phyloP scores from a whole-genome alignment of 768 basidiomycete species.

The Leccinum subgranulosum region DNA sequence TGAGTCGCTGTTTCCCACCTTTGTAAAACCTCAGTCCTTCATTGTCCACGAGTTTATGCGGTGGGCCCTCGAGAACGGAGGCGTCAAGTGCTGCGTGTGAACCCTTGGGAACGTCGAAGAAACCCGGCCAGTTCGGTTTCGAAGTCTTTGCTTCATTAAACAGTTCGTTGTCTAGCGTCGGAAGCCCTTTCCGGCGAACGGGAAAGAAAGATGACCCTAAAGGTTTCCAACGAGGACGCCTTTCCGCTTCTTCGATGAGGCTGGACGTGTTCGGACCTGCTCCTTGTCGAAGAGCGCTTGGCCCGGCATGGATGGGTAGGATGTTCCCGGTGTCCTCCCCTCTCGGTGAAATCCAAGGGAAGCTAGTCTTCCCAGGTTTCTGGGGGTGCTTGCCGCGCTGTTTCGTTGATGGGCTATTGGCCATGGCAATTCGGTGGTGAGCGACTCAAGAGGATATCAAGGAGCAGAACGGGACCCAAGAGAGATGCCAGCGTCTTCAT shows the following conservation, averaged over 20 bases:
- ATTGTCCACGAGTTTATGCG: constrained; percentile 3
- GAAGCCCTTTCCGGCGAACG: constrained; percentile 7
- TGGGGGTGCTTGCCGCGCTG: constrained; percentile 3
- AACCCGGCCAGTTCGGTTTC: constrained; percentile 22
- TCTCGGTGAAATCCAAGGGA: not conserved
- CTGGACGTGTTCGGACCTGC: not conserved
- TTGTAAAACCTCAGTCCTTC: constrained; percentile 28
- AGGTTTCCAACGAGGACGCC: constrained; percentile 4
- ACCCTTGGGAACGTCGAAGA: constrained; percentile 20
- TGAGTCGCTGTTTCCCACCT: constrained; percentile 29
- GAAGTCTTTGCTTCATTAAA: constrained; percentile 23
- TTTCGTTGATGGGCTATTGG: constrained; percentile 4
- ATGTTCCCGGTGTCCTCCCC: not conserved
- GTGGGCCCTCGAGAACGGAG: constrained; percentile 2
- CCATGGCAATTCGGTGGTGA: constrained; percentile 7
- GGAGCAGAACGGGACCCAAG: not conserved
- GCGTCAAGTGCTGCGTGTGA: constrained; percentile 11
- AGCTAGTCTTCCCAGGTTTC: not conserved
- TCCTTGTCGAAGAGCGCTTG: not conserved
- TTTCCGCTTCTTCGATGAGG: constrained; percentile 8
- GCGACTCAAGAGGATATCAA: not conserved
- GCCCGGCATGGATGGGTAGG: not conserved
- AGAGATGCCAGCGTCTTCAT: not conserved
- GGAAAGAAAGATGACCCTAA: constrained; percentile 17
- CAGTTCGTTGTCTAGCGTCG: constrained; percentile 22